These are phyloP conservation scores for Suhomyces bribrorum DNA, from an alignment of 1,139 yeast genomes.

Conservation along the genomic window DNA sequence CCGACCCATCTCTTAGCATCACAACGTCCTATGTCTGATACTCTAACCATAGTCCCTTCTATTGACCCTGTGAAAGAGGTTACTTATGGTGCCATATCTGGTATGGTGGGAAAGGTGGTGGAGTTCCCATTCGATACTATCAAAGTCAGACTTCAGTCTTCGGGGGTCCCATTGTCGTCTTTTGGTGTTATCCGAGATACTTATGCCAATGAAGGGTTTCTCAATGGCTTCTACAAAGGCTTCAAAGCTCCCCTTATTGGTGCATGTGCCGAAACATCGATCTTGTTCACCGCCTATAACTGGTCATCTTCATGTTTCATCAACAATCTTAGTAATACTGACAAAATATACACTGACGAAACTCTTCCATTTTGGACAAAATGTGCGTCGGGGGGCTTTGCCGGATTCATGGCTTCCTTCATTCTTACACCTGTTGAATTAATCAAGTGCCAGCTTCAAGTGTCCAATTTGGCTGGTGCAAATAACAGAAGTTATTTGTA, in stretches of 20 bases:
- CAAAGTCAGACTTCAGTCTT: conserved; percentile 84
- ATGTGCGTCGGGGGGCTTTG: conserved; percentile 69
- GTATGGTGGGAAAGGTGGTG: conserved; percentile 78
- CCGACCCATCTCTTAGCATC: too few relatives aligned
- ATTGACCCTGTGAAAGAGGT: conserved; percentile 38
- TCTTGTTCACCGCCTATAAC: conserved; percentile 64
- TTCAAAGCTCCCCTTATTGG: conserved; percentile 80
- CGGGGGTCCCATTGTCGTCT: conserved; percentile 51
- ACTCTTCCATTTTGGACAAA: conserved; percentile 40
- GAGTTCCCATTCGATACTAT: conserved; percentile 94
- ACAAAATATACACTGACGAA: conserved; percentile 10
- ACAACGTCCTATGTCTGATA: not conserved
- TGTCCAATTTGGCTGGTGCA: conserved; percentile 48
- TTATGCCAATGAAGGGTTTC: conserved; percentile 63
- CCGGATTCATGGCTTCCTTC: conserved; percentile 83
- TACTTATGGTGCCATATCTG: conserved; percentile 58
- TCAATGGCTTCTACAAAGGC: conserved; percentile 56
- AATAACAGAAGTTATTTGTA: conserved; percentile 21
- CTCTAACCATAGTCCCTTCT: not conserved
- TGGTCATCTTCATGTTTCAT: conserved; percentile 36
- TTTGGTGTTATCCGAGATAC: conserved; percentile 63
- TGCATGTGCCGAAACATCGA: conserved; percentile 84
- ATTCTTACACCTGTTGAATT: conserved; percentile 88
- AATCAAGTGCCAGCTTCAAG: conserved; percentile 86
- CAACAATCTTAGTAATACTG: conserved; percentile 4